These are phyloP conservation scores for Massariosphaeria phaeospora DNA, from an alignment of 495 filamentous ascomycete genomes.

Conservation along the genomic window DNA sequence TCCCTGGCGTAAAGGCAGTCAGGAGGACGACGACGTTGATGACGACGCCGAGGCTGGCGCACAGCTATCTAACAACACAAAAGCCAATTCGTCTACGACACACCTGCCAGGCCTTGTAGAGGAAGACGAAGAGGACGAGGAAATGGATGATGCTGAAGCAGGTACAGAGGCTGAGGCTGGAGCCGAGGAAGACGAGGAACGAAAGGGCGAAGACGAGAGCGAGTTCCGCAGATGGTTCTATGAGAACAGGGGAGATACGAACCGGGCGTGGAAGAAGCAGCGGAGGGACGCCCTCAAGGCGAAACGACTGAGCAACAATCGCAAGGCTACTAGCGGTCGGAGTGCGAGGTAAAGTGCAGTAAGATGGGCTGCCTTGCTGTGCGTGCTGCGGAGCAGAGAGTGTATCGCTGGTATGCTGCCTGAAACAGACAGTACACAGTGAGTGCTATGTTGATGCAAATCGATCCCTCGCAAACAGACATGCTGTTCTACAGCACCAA, in stretches of 20 bases:
- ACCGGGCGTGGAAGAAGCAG: slow-evolving; percentile 84
- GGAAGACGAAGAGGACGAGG: slow-evolving; percentile 36
- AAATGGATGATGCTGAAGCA: slow-evolving; percentile 9
- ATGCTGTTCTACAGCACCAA: too few species aligned
- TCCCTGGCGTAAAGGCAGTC: slow-evolving; percentile 27
- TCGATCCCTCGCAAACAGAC: too few species aligned
- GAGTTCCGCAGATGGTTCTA: slow-evolving; percentile 90
- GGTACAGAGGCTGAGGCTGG: slow-evolving; percentile 41
- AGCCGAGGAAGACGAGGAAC: slow-evolving; percentile 21
- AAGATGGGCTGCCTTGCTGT: too few species aligned
- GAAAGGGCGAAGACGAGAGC: slow-evolving; percentile 50
- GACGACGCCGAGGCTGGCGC: slow-evolving; percentile 37
- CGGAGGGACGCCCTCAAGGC: slow-evolving; percentile 77
- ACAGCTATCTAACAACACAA: slow-evolving; percentile 24
- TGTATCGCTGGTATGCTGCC: too few species aligned
- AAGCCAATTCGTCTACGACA: slow-evolving; percentile 18
- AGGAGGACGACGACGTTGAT: slow-evolving; percentile 38
- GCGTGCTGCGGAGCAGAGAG: too few species aligned
- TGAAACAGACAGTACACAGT: too few species aligned
- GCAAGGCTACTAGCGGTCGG: slow-evolving; percentile 36
- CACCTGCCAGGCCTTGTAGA: slow-evolving; percentile 35
- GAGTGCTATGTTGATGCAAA: too few species aligned
- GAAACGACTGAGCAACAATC: slow-evolving; percentile 81
- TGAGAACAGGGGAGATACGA: slow-evolving; percentile 83
- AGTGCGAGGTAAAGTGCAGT: too few species aligned